A percentile compares a stretch with the other conserved stretches of the same genome.
Conservation (phyloP, 1,139 yeast genomes). For the Nematodospora anomalae region DNA sequence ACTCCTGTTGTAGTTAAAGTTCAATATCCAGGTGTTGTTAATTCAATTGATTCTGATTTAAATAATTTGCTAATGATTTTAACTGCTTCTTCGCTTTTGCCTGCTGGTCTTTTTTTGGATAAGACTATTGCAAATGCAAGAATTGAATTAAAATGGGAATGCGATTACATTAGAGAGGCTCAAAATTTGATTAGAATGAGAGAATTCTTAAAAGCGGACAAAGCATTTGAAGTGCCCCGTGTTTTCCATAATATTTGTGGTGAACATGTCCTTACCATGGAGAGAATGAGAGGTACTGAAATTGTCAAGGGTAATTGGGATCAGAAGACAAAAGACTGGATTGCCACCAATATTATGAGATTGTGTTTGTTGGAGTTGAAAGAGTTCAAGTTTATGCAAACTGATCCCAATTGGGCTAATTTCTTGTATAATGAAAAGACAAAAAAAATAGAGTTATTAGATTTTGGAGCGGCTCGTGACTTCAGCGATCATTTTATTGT, state of each 20-base stretch:
- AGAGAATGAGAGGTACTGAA: constrained; percentile 79
- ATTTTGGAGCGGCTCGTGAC: constrained; percentile 93
- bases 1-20: constrained; percentile 92
- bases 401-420: constrained; percentile 99
- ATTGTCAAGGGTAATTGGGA: constrained; percentile 76
- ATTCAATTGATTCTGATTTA: constrained; percentile 89
- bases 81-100: constrained; percentile 83
- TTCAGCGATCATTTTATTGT: constrained; percentile 63
- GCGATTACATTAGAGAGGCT: constrained; percentile 93
- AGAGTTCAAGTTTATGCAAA: constrained; percentile 88
- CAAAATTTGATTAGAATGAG: constrained; percentile 70
- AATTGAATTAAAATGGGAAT: constrained; percentile 93
- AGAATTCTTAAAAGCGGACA: constrained; percentile 61
- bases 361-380: constrained; percentile 85
- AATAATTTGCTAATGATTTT: constrained; percentile 78
- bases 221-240: constrained; percentile 74
- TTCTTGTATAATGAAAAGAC: constrained; percentile 74
- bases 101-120: constrained; percentile 89
- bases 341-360: constrained; percentile 84
- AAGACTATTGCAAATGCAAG: constrained; percentile 93
- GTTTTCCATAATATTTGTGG: constrained; percentile 81
- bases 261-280: constrained; percentile 86
- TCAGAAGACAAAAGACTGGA: constrained; percentile 74
- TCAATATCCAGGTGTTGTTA: constrained; percentile 97
- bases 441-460: constrained; percentile 76